Base-by-base conservation (phyloP, 1,139 yeast genomes). In the Pichia sp. region DNA sequence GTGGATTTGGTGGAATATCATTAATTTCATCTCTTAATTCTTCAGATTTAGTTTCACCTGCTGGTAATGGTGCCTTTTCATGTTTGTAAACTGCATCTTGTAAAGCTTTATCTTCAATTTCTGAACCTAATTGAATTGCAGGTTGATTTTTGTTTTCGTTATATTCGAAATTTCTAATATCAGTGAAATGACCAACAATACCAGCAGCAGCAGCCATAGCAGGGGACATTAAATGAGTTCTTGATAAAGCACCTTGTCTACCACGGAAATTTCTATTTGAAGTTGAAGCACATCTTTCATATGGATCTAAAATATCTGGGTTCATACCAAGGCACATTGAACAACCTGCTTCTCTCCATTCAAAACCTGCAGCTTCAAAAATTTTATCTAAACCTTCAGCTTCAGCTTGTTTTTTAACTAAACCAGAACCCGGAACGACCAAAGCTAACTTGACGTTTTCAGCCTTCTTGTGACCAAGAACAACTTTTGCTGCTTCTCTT, bases 141-240 rank as follows among this genome's bases (percentile, higher is more conserved):
- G 95, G 83, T 56, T 78, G 77, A 58, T 80, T 86, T 51, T 72
- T 68, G 57, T 74, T 74, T 56, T 75, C 73, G 27, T 58, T 58
- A 67, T 78, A 85, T 53, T 81, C 74, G 66, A 77, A 87, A 53
- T 86, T 85, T 69, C 97, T 83, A 58, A 89, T 90, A 66, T 92
- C 98, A 44, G 86, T 78, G 63, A 92, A 83, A 64, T 83, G 90
- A 57, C 98, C 98, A 52, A 79, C 79, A 57, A 92, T 83, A 60
- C 94, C 97, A 34, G 98, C 97, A 36, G 97, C 97, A 28, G 98
- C 98, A 44, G 98, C 97, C 98, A 92, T 92, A 34, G 96, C 96
- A 36, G 98, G 98, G 18, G 97, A 88, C 95, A 90, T 88, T 66
- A 92, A 78, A 66, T 92, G 98, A 28, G 97, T 92, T 73, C 98